A percentile compares a stretch with the other conserved stretches of the same genome.
Conservation (phyloP, 2,329 filamentous ascomycete genomes). For the Sphaerulina musiva region DNA sequence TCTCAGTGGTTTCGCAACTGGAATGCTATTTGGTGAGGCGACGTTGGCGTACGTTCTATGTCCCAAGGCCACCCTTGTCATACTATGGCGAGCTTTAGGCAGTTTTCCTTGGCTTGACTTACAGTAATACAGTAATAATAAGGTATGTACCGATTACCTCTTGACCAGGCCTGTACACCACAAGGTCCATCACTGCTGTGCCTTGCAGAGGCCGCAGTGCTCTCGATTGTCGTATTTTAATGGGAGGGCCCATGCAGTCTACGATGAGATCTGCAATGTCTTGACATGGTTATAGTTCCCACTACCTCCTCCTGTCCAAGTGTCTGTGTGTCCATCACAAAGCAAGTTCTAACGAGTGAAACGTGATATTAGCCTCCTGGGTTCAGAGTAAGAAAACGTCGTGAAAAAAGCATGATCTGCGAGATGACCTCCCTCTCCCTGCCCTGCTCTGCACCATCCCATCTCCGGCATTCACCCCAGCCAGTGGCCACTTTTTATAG, state of each 20-base stretch:
- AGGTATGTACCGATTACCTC: no score
- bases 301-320: no score
- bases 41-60: background rate
- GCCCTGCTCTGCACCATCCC: background rate
- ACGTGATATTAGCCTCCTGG: no score
- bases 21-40: slow-evolving; percentile 5
- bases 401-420: background rate
- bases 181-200: no score
- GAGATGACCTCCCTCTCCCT: background rate
- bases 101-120: background rate
- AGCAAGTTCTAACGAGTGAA: no score
- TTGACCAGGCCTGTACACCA: no score
- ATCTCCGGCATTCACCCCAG: background rate
- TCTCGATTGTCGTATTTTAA: no score
- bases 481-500: background rate
- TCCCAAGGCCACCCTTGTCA: background rate
- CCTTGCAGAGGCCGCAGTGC: no score
- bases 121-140: background rate
- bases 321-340: no score
- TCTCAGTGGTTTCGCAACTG: background rate
- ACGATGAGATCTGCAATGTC: no score
- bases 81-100: slow-evolving; percentile 1
- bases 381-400: background rate
- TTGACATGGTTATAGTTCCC: no score
- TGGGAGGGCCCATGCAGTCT: no score